Percentiles rank a stretch among this genome's conserved stretches.
These are phyloP conservation scores for Mycosarcoma mackinlayi DNA, from an alignment of 1,284 basidiomycete genomes.

Conservation along the genomic window DNA sequence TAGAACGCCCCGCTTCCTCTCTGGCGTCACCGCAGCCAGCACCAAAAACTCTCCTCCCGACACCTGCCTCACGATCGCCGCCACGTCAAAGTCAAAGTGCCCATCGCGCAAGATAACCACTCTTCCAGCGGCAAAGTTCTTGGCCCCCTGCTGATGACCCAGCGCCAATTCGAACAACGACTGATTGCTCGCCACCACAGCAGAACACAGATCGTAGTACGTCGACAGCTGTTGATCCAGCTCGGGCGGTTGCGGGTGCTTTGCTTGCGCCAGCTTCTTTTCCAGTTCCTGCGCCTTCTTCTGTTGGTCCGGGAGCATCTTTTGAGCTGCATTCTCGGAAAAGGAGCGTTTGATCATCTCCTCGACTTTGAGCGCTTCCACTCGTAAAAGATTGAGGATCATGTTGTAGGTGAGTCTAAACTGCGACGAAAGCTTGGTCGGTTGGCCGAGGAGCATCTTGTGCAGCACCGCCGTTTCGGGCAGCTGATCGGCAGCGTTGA, in stretches of 20 bases:
- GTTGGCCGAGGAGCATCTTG: slow-evolving; percentile 91
- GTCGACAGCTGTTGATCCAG: slow-evolving; percentile 75
- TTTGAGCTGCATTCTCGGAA: slow-evolving; percentile 95
- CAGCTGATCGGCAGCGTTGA: slow-evolving; percentile 80
- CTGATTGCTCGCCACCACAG: slow-evolving; percentile 78
- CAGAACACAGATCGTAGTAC: slow-evolving; percentile 81
- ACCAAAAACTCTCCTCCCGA: slow-evolving; percentile 75
- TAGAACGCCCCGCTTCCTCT: slow-evolving; percentile 71
- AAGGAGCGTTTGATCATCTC: slow-evolving; percentile 99
- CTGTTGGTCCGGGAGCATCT: slow-evolving; percentile 91
- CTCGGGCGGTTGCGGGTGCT: slow-evolving; percentile 74
- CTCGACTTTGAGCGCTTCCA: slow-evolving; percentile 94
- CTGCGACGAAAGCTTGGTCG: slow-evolving; percentile 92
- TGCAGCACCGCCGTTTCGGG: slow-evolving; percentile 75
- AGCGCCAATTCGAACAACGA: slow-evolving; percentile 77
- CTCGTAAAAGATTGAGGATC: slow-evolving; percentile 95
- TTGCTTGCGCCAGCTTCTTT: slow-evolving; percentile 76
- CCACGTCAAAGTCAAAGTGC: slow-evolving; percentile 77
- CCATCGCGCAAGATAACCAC: slow-evolving; percentile 84
- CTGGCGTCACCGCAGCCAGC: slow-evolving; percentile 75
- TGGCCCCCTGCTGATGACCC: slow-evolving; percentile 76
- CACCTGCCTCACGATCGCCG: slow-evolving; percentile 81
- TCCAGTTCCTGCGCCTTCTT: slow-evolving; percentile 79
- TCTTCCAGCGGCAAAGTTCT: slow-evolving; percentile 79
- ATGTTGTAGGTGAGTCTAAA: slow-evolving; percentile 99